These are phyloP conservation scores for Triticum turgidum DNA, from an alignment of 176 grass and related monocot genomes.

Conservation along the genomic window DNA sequence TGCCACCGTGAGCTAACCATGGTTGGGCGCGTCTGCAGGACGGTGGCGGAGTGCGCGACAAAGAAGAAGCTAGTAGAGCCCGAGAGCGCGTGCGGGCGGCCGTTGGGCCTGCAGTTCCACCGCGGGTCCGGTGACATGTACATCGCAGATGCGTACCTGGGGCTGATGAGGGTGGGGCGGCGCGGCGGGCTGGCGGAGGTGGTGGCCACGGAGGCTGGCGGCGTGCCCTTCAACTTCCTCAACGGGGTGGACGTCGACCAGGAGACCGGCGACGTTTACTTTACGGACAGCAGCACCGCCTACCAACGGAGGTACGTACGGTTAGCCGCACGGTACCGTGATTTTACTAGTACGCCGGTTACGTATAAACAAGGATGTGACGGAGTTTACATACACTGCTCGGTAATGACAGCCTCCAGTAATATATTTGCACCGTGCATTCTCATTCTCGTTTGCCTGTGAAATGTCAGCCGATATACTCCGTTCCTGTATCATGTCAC, in stretches of 20 bases:
- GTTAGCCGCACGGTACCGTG: too few relatives aligned
- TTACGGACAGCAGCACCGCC: constrained; percentile 77
- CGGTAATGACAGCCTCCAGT: too few relatives aligned
- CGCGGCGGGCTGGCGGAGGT: constrained; percentile 58
- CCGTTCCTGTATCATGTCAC: too few relatives aligned
- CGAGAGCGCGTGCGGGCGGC: constrained; percentile 81
- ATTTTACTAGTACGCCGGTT: too few relatives aligned
- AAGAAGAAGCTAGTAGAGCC: constrained; percentile 24
- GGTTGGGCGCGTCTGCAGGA: not conserved
- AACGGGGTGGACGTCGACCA: constrained; percentile 91
- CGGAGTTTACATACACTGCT: too few relatives aligned
- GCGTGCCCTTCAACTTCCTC: constrained; percentile 64
- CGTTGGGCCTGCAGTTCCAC: constrained; percentile 83
- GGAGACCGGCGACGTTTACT: constrained; percentile 73
- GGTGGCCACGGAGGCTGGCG: constrained; percentile 47
- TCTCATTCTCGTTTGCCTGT: too few relatives aligned
- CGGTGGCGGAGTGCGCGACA: constrained; percentile 32
- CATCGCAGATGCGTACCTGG: constrained; percentile 82
- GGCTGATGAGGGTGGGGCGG: constrained; percentile 57
- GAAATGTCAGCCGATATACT: too few relatives aligned
- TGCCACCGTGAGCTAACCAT: too few relatives aligned
- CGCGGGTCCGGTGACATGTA: constrained; percentile 60
- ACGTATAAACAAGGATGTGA: too few relatives aligned
- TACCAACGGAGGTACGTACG: constrained; percentile 47
- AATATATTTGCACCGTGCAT: too few relatives aligned